Conservation (phyloP, 495 filamentous ascomycete genomes). For the Ramalina intermedia region DNA sequence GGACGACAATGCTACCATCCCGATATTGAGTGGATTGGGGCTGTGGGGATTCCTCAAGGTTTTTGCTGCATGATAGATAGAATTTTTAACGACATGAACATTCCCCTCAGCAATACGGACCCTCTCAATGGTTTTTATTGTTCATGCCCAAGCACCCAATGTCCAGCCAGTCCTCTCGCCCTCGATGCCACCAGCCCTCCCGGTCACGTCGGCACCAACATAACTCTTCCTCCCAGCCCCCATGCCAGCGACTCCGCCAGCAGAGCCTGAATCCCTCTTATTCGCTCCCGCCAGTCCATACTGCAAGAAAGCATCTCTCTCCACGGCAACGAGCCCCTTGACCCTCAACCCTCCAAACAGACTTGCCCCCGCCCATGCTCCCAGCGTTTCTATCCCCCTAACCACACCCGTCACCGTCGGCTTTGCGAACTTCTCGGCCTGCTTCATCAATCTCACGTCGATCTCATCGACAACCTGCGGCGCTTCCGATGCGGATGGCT, state of each 20-base stretch:
- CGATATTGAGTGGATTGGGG: conserved; percentile 75
- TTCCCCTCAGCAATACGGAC: too few relatives aligned
- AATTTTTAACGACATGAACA: too few relatives aligned
- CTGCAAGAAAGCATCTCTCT: conserved; percentile 69
- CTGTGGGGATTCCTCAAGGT: conserved; percentile 89
- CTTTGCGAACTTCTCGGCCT: conserved; percentile 30
- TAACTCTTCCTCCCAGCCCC: conserved; percentile 39
- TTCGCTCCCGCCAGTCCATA: conserved; percentile 57
- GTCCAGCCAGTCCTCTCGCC: conserved; percentile 61
- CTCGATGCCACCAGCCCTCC: conserved; percentile 15
- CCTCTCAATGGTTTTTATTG: too few relatives aligned
- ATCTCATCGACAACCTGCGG: conserved; percentile 45
- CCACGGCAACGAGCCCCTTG: conserved; percentile 65
- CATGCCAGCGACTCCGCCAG: conserved; percentile 33
- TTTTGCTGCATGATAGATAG: conserved; percentile 27
- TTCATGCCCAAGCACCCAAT: conserved; percentile 58
- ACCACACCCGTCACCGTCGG: conserved; percentile 42
- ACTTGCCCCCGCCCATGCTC: conserved; percentile 81
- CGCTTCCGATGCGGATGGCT: conserved; percentile 21
- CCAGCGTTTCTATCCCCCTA: conserved; percentile 67
- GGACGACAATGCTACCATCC: conserved; percentile 97
- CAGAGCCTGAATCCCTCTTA: conserved; percentile 44
- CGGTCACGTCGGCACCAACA: conserved; percentile 8
- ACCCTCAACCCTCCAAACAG: conserved; percentile 65
- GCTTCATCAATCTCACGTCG: conserved; percentile 43